These are phyloP conservation scores for Mimosa pudica DNA, from an alignment of 306 rosid species.

Conservation along the genomic window DNA sequence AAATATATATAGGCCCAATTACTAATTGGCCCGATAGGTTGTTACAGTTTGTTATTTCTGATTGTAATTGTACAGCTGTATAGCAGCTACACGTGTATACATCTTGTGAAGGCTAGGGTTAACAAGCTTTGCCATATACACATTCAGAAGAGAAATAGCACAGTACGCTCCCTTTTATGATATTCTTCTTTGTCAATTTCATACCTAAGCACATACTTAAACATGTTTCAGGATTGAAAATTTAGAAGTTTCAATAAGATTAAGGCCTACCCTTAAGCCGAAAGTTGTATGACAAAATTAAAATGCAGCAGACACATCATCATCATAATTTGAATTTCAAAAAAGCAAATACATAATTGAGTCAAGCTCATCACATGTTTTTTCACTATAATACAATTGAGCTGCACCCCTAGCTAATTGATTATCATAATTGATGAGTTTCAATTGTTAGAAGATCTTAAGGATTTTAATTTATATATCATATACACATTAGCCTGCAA, in stretches of 20 bases:
- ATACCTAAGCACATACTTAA: neutral
- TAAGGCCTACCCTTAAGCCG: neutral
- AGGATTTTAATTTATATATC: neutral
- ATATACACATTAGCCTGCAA: neutral
- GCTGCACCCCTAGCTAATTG: neutral
- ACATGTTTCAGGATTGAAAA: neutral
- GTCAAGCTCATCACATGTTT: neutral
- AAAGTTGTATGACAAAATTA: neutral
- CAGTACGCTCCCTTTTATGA: too few species aligned
- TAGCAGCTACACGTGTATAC: too few species aligned
- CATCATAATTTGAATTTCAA: neutral
- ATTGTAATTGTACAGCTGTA: too few species aligned
- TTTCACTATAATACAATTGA: neutral
- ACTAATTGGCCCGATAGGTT: too few species aligned
- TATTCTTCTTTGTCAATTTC: too few species aligned
- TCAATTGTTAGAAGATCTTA: neutral
- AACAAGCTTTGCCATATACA: too few species aligned
- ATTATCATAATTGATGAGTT: neutral
- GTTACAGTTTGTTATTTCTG: too few species aligned
- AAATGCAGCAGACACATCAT: neutral
- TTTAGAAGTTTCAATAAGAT: constrained; percentile 7
- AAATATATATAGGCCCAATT: too few species aligned
- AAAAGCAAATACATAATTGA: neutral
- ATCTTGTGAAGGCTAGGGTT: too few species aligned
- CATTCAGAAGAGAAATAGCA: too few species aligned